Evolutionary conservation across 805 yeast species (phyloP).

Genomic region (Peterozyma toletana): DNA sequence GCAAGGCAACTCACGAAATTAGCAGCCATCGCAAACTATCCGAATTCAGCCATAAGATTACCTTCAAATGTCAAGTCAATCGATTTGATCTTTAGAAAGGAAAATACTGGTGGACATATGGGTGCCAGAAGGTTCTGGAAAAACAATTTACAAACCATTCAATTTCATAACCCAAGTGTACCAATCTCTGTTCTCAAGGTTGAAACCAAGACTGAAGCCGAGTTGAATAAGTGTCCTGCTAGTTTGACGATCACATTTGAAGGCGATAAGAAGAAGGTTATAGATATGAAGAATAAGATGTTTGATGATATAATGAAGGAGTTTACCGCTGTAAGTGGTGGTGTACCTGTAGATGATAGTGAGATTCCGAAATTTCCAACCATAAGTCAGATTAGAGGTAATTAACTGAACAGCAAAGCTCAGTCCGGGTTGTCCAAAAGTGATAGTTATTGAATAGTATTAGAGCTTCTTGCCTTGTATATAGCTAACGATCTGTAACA

Average conservation of each 20-base stretch:
- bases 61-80: conserved; percentile 31
- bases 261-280: conserved; percentile 28
- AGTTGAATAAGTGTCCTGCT: conserved; percentile 37
- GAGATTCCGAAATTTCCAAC: conserved; percentile 27
- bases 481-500: too few species aligned
- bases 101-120: conserved; percentile 44
- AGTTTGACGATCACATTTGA: conserved; percentile 31
- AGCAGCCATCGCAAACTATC: conserved; percentile 43
- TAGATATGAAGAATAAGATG: conserved; percentile 48
- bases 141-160: conserved; percentile 63
- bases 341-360: conserved; percentile 38
- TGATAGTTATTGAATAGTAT: too few species aligned
- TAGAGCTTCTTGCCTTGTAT: too few species aligned
- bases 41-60: conserved; percentile 30
- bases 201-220: conserved; percentile 31
- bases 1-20: conserved; percentile 43
- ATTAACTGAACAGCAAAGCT: too few species aligned
- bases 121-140: conserved; percentile 77
- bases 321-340: conserved; percentile 43
- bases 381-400: too few species aligned
- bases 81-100: conserved; percentile 46
- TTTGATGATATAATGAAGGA: conserved; percentile 49
- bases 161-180: conserved; percentile 74
- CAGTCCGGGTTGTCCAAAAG: too few species aligned
- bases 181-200: conserved; percentile 56